Conservation (phyloP, 805 yeast species). For the Kodamaea restingae region DNA sequence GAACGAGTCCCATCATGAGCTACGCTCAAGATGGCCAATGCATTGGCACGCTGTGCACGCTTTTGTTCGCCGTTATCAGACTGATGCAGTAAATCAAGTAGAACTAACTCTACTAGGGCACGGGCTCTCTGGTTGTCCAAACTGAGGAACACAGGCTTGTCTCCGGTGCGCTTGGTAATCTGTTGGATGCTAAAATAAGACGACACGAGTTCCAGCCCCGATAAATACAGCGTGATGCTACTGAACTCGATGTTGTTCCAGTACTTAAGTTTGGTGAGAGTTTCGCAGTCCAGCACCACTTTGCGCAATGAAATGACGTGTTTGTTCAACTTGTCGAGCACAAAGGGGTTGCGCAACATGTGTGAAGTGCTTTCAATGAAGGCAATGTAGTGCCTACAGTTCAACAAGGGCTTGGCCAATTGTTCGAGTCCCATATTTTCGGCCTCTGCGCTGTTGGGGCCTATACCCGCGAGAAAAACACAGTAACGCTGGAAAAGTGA, state of each 20-base stretch:
- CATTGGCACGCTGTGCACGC: conserved; percentile 19
- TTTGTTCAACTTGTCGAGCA: conserved; percentile 27
- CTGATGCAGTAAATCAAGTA: conserved; percentile 26
- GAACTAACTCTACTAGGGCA: conserved; percentile 27
- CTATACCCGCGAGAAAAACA: conserved; percentile 12
- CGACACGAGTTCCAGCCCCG: conserved; percentile 29
- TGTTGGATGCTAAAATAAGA: conserved; percentile 34
- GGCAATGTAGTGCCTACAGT: conserved; percentile 25
- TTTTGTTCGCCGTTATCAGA: not conserved
- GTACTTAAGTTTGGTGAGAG: conserved; percentile 13
- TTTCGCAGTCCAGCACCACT: conserved; percentile 16
- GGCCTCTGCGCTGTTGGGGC: conserved; percentile 4
- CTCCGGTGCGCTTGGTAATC: conserved; percentile 31
- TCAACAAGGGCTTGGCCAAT: conserved; percentile 29
- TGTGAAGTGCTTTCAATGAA: conserved; percentile 23
- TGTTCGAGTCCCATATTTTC: conserved; percentile 9
- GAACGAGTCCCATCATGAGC: conserved; percentile 23
- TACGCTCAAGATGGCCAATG: conserved; percentile 32
- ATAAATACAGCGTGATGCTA: conserved; percentile 23
- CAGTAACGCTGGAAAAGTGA: conserved; percentile 32
- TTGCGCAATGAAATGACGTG: conserved; percentile 13
- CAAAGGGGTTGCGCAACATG: conserved; percentile 36
- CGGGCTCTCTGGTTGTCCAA: conserved; percentile 8
- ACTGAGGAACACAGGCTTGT: conserved; percentile 18
- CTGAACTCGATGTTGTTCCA: conserved; percentile 34